Evolutionary conservation across 257 asterid genomes (phyloP), one percentile per base, ranked within the genome.

Genomic region (Datura wrightii): DNA sequence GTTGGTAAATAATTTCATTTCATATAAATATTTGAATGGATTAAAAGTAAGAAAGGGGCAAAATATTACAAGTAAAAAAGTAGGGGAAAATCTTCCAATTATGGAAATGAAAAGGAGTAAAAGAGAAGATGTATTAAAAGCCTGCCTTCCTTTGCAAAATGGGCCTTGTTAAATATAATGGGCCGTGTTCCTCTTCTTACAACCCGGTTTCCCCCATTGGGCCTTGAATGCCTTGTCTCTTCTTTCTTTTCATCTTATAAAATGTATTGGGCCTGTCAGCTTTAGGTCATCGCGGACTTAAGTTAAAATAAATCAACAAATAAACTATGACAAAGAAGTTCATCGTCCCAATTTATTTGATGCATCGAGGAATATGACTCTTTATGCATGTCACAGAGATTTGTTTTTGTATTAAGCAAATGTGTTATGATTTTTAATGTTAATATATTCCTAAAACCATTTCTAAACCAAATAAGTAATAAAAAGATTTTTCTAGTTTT

Each of bases 151-250:
- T 52, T 52, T 52, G 55, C 55, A 52, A 50, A 10, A 8, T 14
- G 76, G 50, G 48, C 46, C 76, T 66, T 36, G 3, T 37, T 36
- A 13, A 65, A 36, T 37, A 31, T 65, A 14, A 69, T 39, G 34
- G 34, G 52, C 1, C 50, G 0, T 15, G 14, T 15, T 67, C 34
- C 11, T 39, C 78, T 39, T 39, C 78, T 39, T 69, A 48, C 99
- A 90, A 85, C 89, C 97, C 4, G 85, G 41, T 24, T 24, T 24
- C 14, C 39, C 3, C 69, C 6, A 13, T 37, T 36, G 74, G 24
- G 48, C 48, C 24, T 66, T 36, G 31, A 31, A 34, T 34, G 48
- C 3, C 19, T 36, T 7, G 48, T 36, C 74, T 36, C 16, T 6
- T 24, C 13, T 8, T 6, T 36, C 48, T 66, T 36, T 36, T 36